Conservation (phyloP, 768 basidiomycete genomes). For the Tylopilus intermedius region DNA sequence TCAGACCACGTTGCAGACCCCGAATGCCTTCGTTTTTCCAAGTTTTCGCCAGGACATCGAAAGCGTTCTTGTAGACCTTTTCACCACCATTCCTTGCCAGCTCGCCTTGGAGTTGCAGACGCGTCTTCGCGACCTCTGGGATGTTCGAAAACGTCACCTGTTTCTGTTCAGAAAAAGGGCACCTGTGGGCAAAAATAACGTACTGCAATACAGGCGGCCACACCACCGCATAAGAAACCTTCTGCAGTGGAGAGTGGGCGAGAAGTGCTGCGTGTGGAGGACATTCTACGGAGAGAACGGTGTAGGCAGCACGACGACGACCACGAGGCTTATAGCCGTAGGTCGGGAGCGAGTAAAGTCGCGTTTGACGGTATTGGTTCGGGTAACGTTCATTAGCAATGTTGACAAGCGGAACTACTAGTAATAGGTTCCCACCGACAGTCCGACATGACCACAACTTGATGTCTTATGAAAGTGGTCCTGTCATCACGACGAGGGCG, state of each 20-base stretch:
- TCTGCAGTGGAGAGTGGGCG: conserved; percentile 61
- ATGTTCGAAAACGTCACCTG: conserved; percentile 80
- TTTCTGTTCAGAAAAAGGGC: conserved; percentile 1
- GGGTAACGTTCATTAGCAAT: too few species aligned
- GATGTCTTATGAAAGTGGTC: conserved; percentile 31
- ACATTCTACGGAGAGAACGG: conserved; percentile 11
- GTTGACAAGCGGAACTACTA: too few species aligned
- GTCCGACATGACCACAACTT: conserved; percentile 1
- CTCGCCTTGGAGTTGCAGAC: conserved; percentile 94
- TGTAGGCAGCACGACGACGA: not conserved
- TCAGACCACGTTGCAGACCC: conserved; percentile 89
- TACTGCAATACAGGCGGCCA: conserved; percentile 90
- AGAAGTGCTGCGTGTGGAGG: conserved; percentile 8
- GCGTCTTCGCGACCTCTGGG: conserved; percentile 80
- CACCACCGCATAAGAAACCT: conserved; percentile 82
- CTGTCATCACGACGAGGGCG: conserved; percentile 43
- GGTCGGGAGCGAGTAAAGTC: too few species aligned
- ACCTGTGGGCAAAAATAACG: conserved; percentile 5
- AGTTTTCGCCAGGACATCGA: conserved; percentile 85
- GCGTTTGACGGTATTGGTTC: too few species aligned
- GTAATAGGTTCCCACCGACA: not conserved
- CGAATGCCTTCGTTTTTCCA: conserved; percentile 85
- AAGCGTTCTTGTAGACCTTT: conserved; percentile 84
- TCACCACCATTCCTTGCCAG: conserved; percentile 65
- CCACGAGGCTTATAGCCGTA: conserved; percentile 2